Conservation (phyloP, 2,329 filamentous ascomycete species). For the Cadophora sp. region DNA sequence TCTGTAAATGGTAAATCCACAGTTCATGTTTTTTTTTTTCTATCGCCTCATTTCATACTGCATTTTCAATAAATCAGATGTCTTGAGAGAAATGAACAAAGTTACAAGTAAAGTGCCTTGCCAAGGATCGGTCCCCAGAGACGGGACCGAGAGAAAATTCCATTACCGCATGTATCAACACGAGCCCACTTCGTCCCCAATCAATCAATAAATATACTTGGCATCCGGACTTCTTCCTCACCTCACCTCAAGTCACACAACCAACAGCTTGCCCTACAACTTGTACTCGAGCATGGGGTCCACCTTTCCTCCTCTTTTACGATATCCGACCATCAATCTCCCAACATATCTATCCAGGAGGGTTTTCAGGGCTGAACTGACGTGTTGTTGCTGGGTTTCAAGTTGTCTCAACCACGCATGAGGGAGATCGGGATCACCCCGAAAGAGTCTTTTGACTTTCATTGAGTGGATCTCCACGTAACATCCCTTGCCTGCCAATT, state of each 20-base stretch:
- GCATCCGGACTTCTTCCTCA: conserved; percentile 1
- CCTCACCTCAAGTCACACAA: background rate
- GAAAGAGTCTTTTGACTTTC: background rate
- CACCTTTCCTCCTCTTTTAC: too few relatives aligned
- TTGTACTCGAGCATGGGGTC: background rate
- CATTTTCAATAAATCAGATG: too few relatives aligned
- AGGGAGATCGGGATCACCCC: conserved; percentile 6
- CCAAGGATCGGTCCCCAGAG: background rate
- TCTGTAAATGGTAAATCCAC: background rate
- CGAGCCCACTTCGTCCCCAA: background rate
- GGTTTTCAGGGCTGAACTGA: conserved; percentile 4
- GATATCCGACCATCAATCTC: background rate
- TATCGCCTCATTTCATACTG: too few relatives aligned
- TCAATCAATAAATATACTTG: too few relatives aligned
- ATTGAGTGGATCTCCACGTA: background rate
- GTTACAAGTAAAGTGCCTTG: background rate
- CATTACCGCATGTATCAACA: too few relatives aligned
- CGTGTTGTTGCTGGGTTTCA: background rate
- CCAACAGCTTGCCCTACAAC: too few relatives aligned
- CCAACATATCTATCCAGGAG: background rate
- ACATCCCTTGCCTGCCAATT: background rate
- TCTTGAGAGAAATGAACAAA: too few relatives aligned
- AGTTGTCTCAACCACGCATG: background rate
- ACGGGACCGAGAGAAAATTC: too few relatives aligned
- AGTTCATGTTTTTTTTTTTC: too few relatives aligned